phyloP scores from a whole-genome alignment of 306 rosid species.

The Cicer cuneatum region DNA sequence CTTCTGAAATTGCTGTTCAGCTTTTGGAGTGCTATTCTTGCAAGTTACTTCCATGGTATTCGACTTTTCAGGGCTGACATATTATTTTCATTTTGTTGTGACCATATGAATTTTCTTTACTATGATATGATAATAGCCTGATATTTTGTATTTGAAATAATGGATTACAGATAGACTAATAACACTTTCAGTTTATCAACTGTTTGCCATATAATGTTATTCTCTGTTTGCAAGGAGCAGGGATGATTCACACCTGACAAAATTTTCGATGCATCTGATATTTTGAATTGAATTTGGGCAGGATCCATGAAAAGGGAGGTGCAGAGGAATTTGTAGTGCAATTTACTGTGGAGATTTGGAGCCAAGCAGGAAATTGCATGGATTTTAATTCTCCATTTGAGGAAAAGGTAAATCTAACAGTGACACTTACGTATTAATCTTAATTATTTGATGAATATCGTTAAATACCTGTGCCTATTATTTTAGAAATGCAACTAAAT shows the following conservation, averaged over 20 bases:
- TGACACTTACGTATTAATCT: slow-evolving; percentile 33
- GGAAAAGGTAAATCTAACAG: slow-evolving; percentile 61
- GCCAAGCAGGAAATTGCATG: slow-evolving; percentile 57
- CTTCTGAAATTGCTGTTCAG: slow-evolving; percentile 57
- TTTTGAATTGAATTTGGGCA: slow-evolving; percentile 53
- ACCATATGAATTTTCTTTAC: slow-evolving; percentile 26
- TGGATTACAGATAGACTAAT: not conserved
- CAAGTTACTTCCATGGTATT: slow-evolving; percentile 85
- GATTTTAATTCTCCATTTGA: slow-evolving; percentile 47
- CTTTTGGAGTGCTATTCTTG: slow-evolving; percentile 83
- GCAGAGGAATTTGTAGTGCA: slow-evolving; percentile 66
- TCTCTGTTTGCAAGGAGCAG: slow-evolving; percentile 23
- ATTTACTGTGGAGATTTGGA: slow-evolving; percentile 72
- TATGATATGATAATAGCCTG: slow-evolving; percentile 37
- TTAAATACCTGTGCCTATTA: slow-evolving; percentile 8
- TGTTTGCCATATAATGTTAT: slow-evolving; percentile 23
- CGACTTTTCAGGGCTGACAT: slow-evolving; percentile 28
- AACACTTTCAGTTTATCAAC: slow-evolving; percentile 28
- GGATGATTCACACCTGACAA: slow-evolving; percentile 35
- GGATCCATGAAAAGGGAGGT: slow-evolving; percentile 70
- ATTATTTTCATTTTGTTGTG: slow-evolving; percentile 29
- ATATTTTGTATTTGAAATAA: slow-evolving; percentile 30
- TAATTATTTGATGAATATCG: slow-evolving; percentile 6
- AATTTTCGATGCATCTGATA: slow-evolving; percentile 42
- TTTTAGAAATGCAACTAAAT: slow-evolving; percentile 36